A percentile compares a stretch with the other conserved stretches of the same genome.
Conservation (phyloP, 169 alveolate genomes). For the Eimeria necatrix region DNA sequence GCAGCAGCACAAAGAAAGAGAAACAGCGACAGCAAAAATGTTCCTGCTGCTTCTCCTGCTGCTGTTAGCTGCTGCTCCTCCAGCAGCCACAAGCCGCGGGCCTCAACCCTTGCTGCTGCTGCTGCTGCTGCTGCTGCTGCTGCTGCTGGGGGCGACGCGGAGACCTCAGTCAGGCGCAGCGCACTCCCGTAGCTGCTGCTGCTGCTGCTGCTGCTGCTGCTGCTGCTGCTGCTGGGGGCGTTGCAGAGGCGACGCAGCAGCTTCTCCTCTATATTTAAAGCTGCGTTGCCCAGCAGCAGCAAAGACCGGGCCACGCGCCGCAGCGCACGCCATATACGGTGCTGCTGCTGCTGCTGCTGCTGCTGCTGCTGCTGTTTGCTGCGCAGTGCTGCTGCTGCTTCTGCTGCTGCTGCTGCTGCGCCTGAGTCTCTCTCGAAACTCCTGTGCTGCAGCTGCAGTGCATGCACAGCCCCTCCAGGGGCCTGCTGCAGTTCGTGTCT, state of each 20-base stretch:
- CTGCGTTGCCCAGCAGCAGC: background rate
- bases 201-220: constrained; percentile 18
- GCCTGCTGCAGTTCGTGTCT: no score
- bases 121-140: background rate
- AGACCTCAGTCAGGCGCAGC: no score
- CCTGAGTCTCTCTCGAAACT: no score
- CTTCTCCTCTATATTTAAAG: background rate
- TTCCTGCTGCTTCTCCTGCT: background rate
- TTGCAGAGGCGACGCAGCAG: constrained; percentile 46
- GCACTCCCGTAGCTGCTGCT: background rate
- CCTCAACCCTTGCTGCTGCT: background rate
- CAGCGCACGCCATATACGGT: background rate
- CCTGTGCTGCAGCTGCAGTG: no score
- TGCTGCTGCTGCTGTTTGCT: no score
- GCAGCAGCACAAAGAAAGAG: background rate
- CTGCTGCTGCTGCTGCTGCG: constrained; percentile 9
- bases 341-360: background rate
- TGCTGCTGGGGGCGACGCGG: background rate
- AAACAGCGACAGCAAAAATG: background rate
- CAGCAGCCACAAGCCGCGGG: background rate
- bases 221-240: constrained; percentile 13
- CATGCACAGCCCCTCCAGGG: no score
- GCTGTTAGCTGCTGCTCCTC: background rate
- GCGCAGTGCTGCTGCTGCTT: background rate
- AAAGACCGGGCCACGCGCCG: background rate